Base-by-base conservation (phyloP, 1,284 basidiomycete genomes). In the Heliocybe sulcata region DNA sequence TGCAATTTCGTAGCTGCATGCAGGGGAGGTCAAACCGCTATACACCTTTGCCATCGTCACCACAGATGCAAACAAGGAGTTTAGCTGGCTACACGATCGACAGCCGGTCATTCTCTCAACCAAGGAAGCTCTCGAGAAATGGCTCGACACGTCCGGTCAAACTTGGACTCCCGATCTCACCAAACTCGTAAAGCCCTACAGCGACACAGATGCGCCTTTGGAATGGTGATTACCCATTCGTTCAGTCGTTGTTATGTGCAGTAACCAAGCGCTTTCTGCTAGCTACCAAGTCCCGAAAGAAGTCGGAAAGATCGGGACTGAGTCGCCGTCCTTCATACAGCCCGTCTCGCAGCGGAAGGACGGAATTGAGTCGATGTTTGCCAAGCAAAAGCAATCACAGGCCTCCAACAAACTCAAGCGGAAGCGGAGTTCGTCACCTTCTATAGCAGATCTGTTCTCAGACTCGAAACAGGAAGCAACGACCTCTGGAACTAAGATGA, bases 1-100 rank as follows among this genome's bases (percentile, higher is more conserved):
- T n/a, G n/a, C n/a, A n/a, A n/a, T n/a, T n/a, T 53, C 61, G 55
- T 55, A n/a, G 45, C 27, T 11, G 19, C n/a, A 38, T 35, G 2
- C 60, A 80, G 87, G 81, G 2, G 71, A 80, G 54, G 75, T 73
- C 0, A 69, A 83, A 49, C 80, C 83, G 0, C 71, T 92, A 0
- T 91, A 84, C 74, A 91, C 91, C 0, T 98, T 93, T 67, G 89
- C 91, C 0, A 92, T 98, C 55, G 83, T 98, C 50, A 98, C 95
- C 0, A 94, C 92, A 0, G 71, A 77, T 11, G 87, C 90, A 1
- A 80, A 79, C 63, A 77, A 79, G 55, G 77, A 83, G 10, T 75
- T 92, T 54, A 71, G 74, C 10, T 94, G 90, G 87, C 74, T 96
- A 29, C 95, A 98, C 68, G 91, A 96, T 64, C 84, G 95, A 16